A percentile compares a stretch with the other conserved stretches of the same genome.
These are phyloP conservation scores for Metschnikowia cubensis DNA, from an alignment of 805 yeast genomes.

Conservation along the genomic window DNA sequence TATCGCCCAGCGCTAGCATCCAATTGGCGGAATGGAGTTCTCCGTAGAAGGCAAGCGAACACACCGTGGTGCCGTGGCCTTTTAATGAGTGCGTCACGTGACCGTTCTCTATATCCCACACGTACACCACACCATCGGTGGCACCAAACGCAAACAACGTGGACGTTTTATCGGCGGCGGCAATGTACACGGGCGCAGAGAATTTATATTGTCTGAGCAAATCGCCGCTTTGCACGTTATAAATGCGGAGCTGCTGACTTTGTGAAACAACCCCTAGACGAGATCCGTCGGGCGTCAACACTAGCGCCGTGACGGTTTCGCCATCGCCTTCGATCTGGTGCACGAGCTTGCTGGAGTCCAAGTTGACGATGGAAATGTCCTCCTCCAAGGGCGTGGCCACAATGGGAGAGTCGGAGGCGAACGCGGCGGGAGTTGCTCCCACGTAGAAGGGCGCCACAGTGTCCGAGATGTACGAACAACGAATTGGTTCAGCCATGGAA, in stretches of 20 bases:
- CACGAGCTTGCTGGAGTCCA: conserved; percentile 52
- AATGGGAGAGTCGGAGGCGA: conserved; percentile 56
- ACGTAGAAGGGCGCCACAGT: conserved; percentile 79
- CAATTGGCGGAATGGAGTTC: conserved; percentile 62
- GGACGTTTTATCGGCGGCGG: conserved; percentile 74
- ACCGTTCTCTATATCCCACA: conserved; percentile 89
- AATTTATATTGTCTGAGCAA: conserved; percentile 53
- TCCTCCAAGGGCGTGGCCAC: conserved; percentile 81
- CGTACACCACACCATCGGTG: conserved; percentile 87
- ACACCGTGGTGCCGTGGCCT: conserved; percentile 90
- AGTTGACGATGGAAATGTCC: conserved; percentile 66
- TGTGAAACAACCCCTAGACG: conserved; percentile 73
- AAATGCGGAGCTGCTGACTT: conserved; percentile 75
- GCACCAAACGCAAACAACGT: conserved; percentile 90
- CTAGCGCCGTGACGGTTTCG: conserved; percentile 68
- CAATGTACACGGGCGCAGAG: conserved; percentile 78
- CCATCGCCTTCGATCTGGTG: conserved; percentile 81
- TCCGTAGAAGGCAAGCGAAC: conserved; percentile 72
- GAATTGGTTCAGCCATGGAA: conserved; percentile 17
- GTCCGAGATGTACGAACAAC: conserved; percentile 14
- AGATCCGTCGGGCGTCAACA: conserved; percentile 71
- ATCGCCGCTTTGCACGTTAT: conserved; percentile 38
- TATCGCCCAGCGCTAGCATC: conserved; percentile 73
- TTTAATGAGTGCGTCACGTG: conserved; percentile 83
- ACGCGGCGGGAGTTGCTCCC: conserved; percentile 74